These are phyloP conservation scores for Apophysomyces sp. DNA, from an alignment of 371 early-diverging fungal genomes.

Conservation along the genomic window DNA sequence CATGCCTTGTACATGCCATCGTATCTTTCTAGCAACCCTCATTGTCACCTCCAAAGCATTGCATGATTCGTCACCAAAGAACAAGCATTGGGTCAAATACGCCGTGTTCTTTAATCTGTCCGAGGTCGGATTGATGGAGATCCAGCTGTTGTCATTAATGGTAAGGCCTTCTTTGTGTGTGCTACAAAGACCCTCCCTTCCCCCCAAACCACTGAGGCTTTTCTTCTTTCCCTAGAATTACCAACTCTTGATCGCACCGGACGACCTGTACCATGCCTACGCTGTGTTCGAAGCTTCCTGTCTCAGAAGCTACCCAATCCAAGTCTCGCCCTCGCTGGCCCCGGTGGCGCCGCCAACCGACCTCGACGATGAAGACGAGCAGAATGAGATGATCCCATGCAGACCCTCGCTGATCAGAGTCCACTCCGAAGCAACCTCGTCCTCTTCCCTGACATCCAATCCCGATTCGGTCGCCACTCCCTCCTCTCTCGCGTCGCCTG, in stretches of 20 bases:
- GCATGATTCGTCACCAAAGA: constrained; percentile 78
- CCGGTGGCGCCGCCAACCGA: background rate
- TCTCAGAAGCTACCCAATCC: background rate
- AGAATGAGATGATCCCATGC: background rate
- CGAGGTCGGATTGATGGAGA: constrained; percentile 82
- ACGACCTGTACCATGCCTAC: background rate
- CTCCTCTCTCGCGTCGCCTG: background rate
- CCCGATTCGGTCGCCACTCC: background rate
- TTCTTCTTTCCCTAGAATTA: background rate
- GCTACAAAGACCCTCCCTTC: too few relatives aligned
- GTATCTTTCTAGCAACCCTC: constrained; percentile 74
- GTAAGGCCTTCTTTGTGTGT: constrained; percentile 23
- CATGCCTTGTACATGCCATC: constrained; percentile 75
- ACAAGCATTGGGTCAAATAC: constrained; percentile 79
- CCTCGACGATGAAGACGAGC: background rate
- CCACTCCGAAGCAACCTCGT: background rate
- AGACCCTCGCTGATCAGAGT: background rate
- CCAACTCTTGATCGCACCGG: background rate
- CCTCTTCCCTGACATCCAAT: background rate
- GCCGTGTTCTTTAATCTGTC: constrained; percentile 66
- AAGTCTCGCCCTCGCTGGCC: background rate
- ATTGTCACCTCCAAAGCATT: constrained; percentile 71
- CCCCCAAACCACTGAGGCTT: background rate
- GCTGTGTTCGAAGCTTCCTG: background rate
- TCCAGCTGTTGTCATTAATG: constrained; percentile 71